These are phyloP conservation scores for Panaeolus papilionaceus DNA, from an alignment of 768 basidiomycete genomes.

Conservation along the genomic window DNA sequence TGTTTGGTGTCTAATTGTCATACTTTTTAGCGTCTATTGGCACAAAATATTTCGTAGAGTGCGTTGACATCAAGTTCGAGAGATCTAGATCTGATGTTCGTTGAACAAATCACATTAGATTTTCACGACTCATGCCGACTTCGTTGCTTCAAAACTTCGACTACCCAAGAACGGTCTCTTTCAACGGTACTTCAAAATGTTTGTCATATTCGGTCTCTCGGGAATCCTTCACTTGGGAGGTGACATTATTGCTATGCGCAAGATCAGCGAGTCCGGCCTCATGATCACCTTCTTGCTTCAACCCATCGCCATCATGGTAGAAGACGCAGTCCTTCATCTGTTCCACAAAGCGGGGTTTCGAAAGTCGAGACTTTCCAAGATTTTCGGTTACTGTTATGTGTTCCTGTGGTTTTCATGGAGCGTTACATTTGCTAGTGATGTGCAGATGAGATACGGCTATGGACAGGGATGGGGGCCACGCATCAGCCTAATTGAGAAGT, in stretches of 20 bases:
- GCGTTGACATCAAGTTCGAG: conserved; percentile 20
- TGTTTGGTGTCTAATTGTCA: conserved; percentile 7
- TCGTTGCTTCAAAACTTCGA: conserved; percentile 30
- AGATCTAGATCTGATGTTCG: neutral
- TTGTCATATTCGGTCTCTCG: conserved; percentile 42
- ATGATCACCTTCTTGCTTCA: conserved; percentile 3
- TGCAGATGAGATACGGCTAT: conserved; percentile 1
- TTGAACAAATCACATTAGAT: conserved; percentile 25
- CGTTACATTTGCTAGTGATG: neutral
- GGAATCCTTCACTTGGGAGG: conserved; percentile 38
- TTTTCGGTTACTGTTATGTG: neutral
- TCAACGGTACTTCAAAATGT: conserved; percentile 37
- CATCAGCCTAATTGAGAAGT: conserved; percentile 10
- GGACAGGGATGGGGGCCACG: conserved; percentile 13
- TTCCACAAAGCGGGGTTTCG: neutral
- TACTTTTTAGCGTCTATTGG: conserved; percentile 32
- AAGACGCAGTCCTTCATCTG: neutral
- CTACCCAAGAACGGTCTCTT: conserved; percentile 31
- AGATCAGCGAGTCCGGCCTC: neutral
- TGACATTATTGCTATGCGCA: conserved; percentile 2
- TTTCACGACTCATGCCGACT: conserved; percentile 34
- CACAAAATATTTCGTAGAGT: conserved; percentile 43
- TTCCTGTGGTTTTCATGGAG: conserved; percentile 1
- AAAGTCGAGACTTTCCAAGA: neutral
- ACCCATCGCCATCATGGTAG: neutral